phyloP scores from a whole-genome alignment of 768 basidiomycete genomes.

The Serendipita vermifera region DNA sequence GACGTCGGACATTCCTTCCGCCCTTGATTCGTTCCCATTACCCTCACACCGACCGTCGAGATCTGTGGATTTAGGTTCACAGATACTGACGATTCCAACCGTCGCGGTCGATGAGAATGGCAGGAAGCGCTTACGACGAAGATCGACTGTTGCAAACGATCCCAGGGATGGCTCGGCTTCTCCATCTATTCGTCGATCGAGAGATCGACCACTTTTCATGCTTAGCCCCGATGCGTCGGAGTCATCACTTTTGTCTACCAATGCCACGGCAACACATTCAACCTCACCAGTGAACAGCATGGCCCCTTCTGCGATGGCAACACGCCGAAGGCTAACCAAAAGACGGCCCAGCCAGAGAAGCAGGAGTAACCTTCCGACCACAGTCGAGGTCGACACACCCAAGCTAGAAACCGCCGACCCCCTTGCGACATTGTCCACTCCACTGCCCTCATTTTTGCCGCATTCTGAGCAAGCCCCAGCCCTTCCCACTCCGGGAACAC shows the following conservation, averaged over 20 bases:
- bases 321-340: not conserved
- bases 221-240: conserved; percentile 5
- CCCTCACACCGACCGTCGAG: not conserved
- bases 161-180: not conserved
- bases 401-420: not conserved
- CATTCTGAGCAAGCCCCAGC: not conserved
- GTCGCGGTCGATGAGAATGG: not conserved
- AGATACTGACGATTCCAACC: not conserved
- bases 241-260: not conserved
- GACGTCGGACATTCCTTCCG: not conserved
- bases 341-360: not conserved
- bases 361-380: not conserved
- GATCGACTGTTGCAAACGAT: not conserved
- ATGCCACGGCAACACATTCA: not conserved
- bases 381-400: conserved; percentile 1
- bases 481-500: not conserved
- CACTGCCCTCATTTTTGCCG: not conserved
- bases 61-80: not conserved
- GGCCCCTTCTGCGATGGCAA: not conserved
- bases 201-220: not conserved
- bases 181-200: not conserved
- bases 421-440: not conserved
- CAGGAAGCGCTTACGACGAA: not conserved
- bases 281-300: not conserved
- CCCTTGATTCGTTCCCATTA: not conserved